Percentiles rank a stretch among this genome's conserved stretches.
These are phyloP conservation scores for Clarireedia sp. DNA, from an alignment of 2,329 filamentous ascomycete genomes.

Conservation along the genomic window DNA sequence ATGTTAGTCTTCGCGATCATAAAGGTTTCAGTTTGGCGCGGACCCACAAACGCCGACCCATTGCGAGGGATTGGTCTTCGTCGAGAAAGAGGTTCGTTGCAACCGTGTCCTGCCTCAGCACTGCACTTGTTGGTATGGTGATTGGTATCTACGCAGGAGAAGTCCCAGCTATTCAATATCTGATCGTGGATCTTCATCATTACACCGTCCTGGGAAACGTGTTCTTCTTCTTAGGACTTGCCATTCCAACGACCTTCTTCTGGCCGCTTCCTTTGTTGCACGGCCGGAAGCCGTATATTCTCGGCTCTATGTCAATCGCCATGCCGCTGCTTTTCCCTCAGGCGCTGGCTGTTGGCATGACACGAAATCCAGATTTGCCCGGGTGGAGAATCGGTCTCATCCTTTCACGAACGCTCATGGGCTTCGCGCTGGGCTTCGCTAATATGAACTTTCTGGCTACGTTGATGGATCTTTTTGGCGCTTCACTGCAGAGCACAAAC, in stretches of 20 bases:
- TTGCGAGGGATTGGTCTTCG: slow-evolving; percentile 65
- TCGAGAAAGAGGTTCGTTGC: slow-evolving; percentile 62
- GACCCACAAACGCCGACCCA: slow-evolving; percentile 52
- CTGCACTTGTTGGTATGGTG: slow-evolving; percentile 60
- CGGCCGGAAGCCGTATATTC: slow-evolving; percentile 69
- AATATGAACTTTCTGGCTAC: slow-evolving; percentile 70
- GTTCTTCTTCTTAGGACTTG: slow-evolving; percentile 62
- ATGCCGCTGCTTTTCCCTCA: slow-evolving; percentile 71
- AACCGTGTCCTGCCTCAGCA: slow-evolving; percentile 62
- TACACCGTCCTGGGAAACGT: slow-evolving; percentile 66
- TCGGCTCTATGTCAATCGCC: slow-evolving; percentile 58
- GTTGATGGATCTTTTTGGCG: slow-evolving; percentile 67
- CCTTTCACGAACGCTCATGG: slow-evolving; percentile 56
- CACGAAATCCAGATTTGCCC: slow-evolving; percentile 46
- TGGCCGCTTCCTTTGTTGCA: slow-evolving; percentile 72
- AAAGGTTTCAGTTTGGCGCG: slow-evolving; percentile 45
- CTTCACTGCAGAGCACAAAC: slow-evolving; percentile 62
- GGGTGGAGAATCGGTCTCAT: slow-evolving; percentile 55
- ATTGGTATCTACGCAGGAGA: slow-evolving; percentile 71
- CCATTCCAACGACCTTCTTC: slow-evolving; percentile 59
- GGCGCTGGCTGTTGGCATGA: slow-evolving; percentile 53
- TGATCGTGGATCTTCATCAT: slow-evolving; percentile 61
- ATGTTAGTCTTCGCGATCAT: slow-evolving; percentile 43
- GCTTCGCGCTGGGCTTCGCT: slow-evolving; percentile 62
- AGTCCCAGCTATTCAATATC: slow-evolving; percentile 72